A percentile compares a stretch with the other conserved stretches of the same genome.
Conservation (phyloP, 176 grass and related monocot genomes). For the Paspalum vaginatum region DNA sequence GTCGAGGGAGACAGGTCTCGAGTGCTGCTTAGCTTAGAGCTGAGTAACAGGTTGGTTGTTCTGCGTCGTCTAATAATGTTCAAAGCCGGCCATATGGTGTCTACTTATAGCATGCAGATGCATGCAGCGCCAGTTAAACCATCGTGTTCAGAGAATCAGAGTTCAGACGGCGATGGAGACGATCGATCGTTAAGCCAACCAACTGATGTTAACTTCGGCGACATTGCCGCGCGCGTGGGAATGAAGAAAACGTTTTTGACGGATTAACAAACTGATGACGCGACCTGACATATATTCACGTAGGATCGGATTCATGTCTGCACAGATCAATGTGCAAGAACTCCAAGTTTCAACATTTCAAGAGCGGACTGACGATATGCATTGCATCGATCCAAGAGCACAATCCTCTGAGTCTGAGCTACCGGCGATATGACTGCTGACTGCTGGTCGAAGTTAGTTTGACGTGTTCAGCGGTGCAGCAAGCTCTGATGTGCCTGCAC, state of each 20-base stretch:
- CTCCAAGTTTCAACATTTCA: too few species aligned
- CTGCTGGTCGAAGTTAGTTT: too few species aligned
- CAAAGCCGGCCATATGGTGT: neutral
- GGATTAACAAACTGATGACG: constrained; percentile 17
- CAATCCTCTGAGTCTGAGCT: too few species aligned
- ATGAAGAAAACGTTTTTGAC: constrained; percentile 19
- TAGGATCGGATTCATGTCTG: too few species aligned
- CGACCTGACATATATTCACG: neutral
- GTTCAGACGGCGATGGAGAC: neutral
- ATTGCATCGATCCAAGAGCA: too few species aligned
- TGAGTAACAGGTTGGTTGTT: neutral
- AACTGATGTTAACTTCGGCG: neutral
- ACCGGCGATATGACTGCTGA: too few species aligned
- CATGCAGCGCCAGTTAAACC: neutral
- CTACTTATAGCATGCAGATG: neutral
- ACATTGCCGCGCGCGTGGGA: neutral
- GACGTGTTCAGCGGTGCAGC: too few species aligned
- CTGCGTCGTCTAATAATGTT: neutral
- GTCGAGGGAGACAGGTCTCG: neutral
- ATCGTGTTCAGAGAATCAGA: neutral
- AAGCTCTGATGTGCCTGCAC: too few species aligned
- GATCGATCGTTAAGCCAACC: neutral
- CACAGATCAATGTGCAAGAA: too few species aligned
- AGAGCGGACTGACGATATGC: too few species aligned
- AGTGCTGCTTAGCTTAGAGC: neutral